Evolutionary conservation across 108 stramenopile genomes (phyloP), one percentile per base, ranked within the genome.

Genomic region (Hondaea fermentalgiana): DNA sequence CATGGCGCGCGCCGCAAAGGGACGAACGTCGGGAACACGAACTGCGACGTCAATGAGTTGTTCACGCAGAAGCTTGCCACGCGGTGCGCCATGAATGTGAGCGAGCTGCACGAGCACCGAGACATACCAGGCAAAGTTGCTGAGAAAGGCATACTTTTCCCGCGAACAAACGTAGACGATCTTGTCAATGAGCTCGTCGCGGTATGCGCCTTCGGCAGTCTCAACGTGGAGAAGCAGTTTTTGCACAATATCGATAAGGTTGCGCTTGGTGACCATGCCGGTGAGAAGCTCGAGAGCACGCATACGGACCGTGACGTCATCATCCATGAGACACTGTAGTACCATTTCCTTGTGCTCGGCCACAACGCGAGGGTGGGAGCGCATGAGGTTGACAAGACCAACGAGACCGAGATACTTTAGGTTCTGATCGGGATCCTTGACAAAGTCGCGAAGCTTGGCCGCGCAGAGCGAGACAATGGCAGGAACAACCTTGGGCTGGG

Each of bases 391-490:
- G 47, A 93, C 95, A 88, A 99, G 97, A 5, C 98, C 99, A 5
- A 99, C 98, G 44, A 99, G 92, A 69, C 99, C 99, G 47, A 98
- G 93, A 93, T 99, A 98, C 92, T 99, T 99, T 51, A 99, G 95
- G 90, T 99, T 99, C 90, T 98, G 98, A 91, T 99, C 99, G 16
- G 95, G 89, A 88, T 99, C 98, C 72, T 95, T 93, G n/a, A 98
- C 93, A 92, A 99, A 98, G n/a, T 91, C 90, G 43, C 93, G 90
- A 16, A 99, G 93, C 28, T 97, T 96, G 83, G 96, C 91, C 25
- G 97, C 94, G 93, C 97, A 99, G 72, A 98, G 92, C 12, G 89
- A 89, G 5, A 98, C 96, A 58, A 98, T 96, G 6, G 92, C 95
- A 6, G 97, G 96, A 5, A 96, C 96, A 87, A 92, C 95, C 71